phyloP scores from a whole-genome alignment of 768 basidiomycete genomes.

The Tricholoma hemisulphureum region DNA sequence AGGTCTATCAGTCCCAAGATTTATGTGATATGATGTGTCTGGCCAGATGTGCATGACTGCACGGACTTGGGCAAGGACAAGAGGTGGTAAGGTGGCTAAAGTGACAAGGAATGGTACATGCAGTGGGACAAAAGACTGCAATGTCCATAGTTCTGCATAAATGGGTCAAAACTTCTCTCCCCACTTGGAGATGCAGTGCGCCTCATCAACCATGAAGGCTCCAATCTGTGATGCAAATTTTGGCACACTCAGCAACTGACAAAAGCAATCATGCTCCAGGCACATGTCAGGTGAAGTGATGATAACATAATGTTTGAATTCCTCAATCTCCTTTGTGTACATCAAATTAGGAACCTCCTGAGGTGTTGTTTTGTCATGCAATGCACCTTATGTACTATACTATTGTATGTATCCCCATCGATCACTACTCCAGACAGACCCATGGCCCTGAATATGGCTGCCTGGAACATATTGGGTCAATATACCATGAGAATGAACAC shows the following conservation, averaged over 20 bases:
- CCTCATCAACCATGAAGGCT: conserved; percentile 36
- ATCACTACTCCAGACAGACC: conserved; percentile 30
- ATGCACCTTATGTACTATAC: conserved; percentile 27
- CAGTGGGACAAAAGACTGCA: conserved; percentile 29
- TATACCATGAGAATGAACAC: no score
- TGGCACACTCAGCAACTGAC: conserved; percentile 17
- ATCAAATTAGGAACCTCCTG: no score
- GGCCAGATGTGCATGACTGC: conserved; percentile 22
- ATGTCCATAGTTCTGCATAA: conserved; percentile 25
- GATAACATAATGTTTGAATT: conserved; percentile 24
- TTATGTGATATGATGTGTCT: conserved; percentile 27
- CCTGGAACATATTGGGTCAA: no score
- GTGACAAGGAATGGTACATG: conserved; percentile 29
- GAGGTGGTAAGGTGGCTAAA: conserved; percentile 34
- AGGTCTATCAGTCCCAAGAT: conserved; percentile 36
- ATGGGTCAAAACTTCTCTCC: conserved; percentile 32
- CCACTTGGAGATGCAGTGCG: conserved; percentile 38
- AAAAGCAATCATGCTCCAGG: conserved; percentile 29
- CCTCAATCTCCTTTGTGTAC: conserved; percentile 27
- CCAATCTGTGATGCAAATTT: conserved; percentile 20
- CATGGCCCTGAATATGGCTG: conserved; percentile 27
- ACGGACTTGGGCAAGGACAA: conserved; percentile 25
- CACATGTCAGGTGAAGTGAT: conserved; percentile 42
- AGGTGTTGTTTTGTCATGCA: conserved; percentile 1
- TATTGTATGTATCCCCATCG: conserved; percentile 35